phyloP scores from a whole-genome alignment of 495 filamentous ascomycete species.

The Daldinia bambusicola region DNA sequence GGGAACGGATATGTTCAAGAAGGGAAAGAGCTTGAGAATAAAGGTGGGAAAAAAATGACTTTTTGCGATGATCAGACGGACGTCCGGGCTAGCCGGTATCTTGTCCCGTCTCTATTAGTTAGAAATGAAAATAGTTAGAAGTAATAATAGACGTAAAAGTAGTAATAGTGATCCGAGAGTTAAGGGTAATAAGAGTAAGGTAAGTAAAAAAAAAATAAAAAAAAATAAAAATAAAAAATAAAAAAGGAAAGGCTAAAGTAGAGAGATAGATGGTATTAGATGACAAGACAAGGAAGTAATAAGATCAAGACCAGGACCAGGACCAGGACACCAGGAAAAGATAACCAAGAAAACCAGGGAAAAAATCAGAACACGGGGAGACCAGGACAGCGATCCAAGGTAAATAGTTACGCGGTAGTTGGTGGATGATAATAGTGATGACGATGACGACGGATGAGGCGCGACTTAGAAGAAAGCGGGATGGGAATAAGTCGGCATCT shows the following conservation, averaged over 20 bases:
- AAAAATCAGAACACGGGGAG: neutral
- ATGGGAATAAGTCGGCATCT: slow-evolving; percentile 28
- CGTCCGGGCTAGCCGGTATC: slow-evolving; percentile 40
- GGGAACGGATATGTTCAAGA: slow-evolving; percentile 36
- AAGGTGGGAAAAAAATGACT: slow-evolving; percentile 5
- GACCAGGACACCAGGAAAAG: slow-evolving; percentile 3
- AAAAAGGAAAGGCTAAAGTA: neutral
- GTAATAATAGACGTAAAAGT: slow-evolving; percentile 15
- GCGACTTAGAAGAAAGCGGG: slow-evolving; percentile 11
- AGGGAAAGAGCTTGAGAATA: slow-evolving; percentile 25
- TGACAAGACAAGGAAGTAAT: slow-evolving; percentile 12
- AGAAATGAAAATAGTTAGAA: slow-evolving; percentile 15
- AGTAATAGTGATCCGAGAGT: slow-evolving; percentile 16
- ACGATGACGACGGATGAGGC: slow-evolving; percentile 12
- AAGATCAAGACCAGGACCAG: slow-evolving; percentile 10
- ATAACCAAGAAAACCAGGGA: neutral
- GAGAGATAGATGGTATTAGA: slow-evolving; percentile 9
- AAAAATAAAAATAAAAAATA: too few species aligned
- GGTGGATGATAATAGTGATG: slow-evolving; percentile 2
- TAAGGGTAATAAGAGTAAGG: slow-evolving; percentile 19
- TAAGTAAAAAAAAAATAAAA: neutral
- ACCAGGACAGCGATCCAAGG: slow-evolving; percentile 6
- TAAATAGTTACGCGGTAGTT: slow-evolving; percentile 4
- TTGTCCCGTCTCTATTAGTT: slow-evolving; percentile 17
- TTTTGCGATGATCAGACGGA: slow-evolving; percentile 37